A percentile compares a stretch with the other conserved stretches of the same genome.
These are phyloP conservation scores for Monosporozyma unispora DNA, from an alignment of 805 yeast species.

Conservation along the genomic window DNA sequence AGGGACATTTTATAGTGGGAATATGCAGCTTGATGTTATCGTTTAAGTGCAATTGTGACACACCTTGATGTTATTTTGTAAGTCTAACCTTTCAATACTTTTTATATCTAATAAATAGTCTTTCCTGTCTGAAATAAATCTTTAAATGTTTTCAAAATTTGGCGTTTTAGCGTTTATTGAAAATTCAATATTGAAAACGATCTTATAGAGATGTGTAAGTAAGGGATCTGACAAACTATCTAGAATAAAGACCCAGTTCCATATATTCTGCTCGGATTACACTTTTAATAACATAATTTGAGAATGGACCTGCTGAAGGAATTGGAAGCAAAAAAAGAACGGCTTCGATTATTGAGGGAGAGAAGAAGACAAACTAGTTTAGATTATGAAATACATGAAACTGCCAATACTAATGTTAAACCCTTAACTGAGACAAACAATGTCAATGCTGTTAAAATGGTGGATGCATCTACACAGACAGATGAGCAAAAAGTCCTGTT, in stretches of 20 bases:
- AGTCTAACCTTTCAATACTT: background rate
- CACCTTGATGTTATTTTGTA: too few species aligned
- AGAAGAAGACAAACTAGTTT: slow-evolving; percentile 30
- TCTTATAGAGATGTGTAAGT: background rate
- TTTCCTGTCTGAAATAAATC: background rate
- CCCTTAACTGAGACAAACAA: background rate
- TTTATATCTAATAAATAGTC: too few species aligned
- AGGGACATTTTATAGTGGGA: slow-evolving; percentile 36
- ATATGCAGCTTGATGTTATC: background rate
- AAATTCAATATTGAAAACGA: background rate
- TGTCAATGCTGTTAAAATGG: slow-evolving; percentile 4
- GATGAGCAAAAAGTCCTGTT: slow-evolving; percentile 3
- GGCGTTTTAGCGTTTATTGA: background rate
- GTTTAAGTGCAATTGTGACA: background rate
- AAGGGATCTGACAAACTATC: too few species aligned
- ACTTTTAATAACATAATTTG: too few species aligned
- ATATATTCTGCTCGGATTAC: too few species aligned
- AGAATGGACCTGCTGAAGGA: slow-evolving; percentile 29
- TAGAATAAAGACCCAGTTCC: background rate
- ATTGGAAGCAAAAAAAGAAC: slow-evolving; percentile 45
- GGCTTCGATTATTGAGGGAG: slow-evolving; percentile 43
- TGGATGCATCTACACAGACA: slow-evolving; percentile 17
- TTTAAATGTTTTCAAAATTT: background rate
- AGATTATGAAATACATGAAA: background rate
- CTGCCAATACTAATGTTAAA: background rate